A percentile compares a stretch with the other conserved stretches of the same genome.
phyloP scores from a whole-genome alignment of 768 basidiomycete species.

The Trametes cingulata region DNA sequence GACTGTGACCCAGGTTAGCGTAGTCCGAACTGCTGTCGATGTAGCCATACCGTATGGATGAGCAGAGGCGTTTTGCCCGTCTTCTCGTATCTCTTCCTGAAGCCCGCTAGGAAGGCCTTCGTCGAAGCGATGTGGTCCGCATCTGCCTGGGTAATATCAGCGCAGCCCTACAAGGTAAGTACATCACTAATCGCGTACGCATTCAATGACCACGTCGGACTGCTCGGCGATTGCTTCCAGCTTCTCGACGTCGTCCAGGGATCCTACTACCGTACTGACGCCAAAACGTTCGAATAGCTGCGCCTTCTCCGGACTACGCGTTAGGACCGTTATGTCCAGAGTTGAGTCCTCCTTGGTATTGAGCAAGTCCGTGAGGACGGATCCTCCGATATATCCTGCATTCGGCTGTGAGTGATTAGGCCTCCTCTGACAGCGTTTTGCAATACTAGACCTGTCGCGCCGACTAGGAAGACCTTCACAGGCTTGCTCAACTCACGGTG shows the following conservation, averaged over 20 bases:
- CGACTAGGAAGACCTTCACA: neutral
- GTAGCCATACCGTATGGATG: constrained; percentile 54
- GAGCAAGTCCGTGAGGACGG: constrained; percentile 49
- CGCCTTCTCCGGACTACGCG: constrained; percentile 41
- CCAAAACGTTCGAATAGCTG: constrained; percentile 14
- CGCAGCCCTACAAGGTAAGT: neutral
- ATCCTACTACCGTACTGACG: constrained; percentile 25
- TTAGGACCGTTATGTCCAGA: constrained; percentile 45
- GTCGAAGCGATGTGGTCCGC: constrained; percentile 47
- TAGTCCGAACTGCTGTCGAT: neutral
- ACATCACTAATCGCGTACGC: neutral
- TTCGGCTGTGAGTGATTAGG: neutral
- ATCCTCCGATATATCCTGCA: constrained; percentile 58
- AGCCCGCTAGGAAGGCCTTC: constrained; percentile 50
- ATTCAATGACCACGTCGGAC: constrained; percentile 40
- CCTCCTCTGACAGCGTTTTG: neutral
- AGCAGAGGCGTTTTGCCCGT: constrained; percentile 46
- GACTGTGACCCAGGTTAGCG: too few relatives aligned
- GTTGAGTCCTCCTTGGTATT: constrained; percentile 29
- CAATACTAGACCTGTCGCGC: neutral
- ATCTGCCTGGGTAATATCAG: constrained; percentile 37
- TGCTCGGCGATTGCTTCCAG: constrained; percentile 42
- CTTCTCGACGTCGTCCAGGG: constrained; percentile 35
- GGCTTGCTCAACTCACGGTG: neutral
- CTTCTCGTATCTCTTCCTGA: constrained; percentile 44